These are phyloP conservation scores for Trichosporon asahii DNA, from an alignment of 1,284 basidiomycete species.

Conservation along the genomic window DNA sequence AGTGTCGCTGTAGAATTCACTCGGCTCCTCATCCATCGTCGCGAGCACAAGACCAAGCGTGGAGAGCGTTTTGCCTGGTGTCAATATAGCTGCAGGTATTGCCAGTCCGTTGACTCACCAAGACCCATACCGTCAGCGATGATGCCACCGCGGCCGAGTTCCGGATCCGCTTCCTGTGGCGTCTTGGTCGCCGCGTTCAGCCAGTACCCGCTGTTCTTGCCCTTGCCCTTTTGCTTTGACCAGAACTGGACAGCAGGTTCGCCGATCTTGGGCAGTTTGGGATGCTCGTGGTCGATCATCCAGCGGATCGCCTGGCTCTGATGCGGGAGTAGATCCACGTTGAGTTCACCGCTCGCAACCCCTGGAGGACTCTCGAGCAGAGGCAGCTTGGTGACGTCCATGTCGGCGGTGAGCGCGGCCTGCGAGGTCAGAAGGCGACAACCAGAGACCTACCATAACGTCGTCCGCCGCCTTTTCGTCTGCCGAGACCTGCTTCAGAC, in stretches of 20 bases:
- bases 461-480: constrained; percentile 60
- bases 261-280: constrained; percentile 62
- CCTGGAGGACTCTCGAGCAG: constrained; percentile 62
- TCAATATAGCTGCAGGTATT: neutral
- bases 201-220: constrained; percentile 49
- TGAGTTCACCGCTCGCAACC: constrained; percentile 61
- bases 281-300: constrained; percentile 74
- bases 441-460: constrained; percentile 54
- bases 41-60: constrained; percentile 72
- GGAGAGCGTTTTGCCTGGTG: constrained; percentile 71
- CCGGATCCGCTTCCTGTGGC: constrained; percentile 64
- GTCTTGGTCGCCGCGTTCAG: constrained; percentile 71
- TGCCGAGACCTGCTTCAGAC: constrained; percentile 70
- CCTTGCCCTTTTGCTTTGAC: constrained; percentile 58
- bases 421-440: constrained; percentile 15
- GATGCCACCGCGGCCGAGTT: constrained; percentile 74
- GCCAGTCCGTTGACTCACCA: constrained; percentile 28
- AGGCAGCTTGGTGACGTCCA: constrained; percentile 41
- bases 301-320: constrained; percentile 58
- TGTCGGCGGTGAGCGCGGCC: constrained; percentile 41
- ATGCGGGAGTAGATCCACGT: constrained; percentile 70
- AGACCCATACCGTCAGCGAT: constrained; percentile 86
- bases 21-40: constrained; percentile 63
- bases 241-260: constrained; percentile 84
- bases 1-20: constrained; percentile 58